A percentile compares a stretch with the other conserved stretches of the same genome.
These are phyloP conservation scores for Populus hybrid DNA, from an alignment of 441 rosid species.

Conservation along the genomic window DNA sequence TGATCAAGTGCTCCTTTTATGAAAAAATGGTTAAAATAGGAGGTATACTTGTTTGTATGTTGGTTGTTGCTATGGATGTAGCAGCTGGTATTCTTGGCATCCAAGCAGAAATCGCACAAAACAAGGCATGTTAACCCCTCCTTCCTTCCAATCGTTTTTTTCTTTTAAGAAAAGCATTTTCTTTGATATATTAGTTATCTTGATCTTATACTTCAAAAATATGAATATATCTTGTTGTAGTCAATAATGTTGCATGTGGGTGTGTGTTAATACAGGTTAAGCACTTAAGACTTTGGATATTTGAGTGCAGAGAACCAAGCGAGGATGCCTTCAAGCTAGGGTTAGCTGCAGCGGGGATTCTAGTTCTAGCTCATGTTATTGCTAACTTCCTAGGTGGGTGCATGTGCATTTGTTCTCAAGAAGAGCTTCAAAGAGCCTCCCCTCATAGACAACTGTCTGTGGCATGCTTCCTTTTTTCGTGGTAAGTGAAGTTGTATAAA, in stretches of 20 bases:
- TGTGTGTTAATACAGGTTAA: conserved; percentile 46
- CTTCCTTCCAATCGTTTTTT: not conserved
- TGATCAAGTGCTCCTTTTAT: not conserved
- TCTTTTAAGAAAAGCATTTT: not conserved
- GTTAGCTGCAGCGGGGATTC: conserved; percentile 59
- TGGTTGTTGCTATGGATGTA: conserved; percentile 78
- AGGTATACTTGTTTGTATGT: conserved; percentile 66
- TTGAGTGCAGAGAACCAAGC: conserved; percentile 88
- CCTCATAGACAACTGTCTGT: conserved; percentile 64
- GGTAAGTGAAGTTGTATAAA: conserved; percentile 36
- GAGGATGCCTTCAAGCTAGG: conserved; percentile 77
- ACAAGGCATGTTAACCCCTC: conserved; percentile 43
- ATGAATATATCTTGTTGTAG: not conserved
- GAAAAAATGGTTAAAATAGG: conserved; percentile 46
- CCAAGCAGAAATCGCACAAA: conserved; percentile 86
- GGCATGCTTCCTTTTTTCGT: conserved; percentile 69
- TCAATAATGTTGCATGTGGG: not conserved
- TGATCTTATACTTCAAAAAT: not conserved
- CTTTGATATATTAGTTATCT: not conserved
- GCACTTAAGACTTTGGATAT: conserved; percentile 78
- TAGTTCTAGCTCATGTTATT: conserved; percentile 67
- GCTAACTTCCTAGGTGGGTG: conserved; percentile 84
- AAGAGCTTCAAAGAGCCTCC: conserved; percentile 68
- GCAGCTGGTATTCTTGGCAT: conserved; percentile 78
- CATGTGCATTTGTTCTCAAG: conserved; percentile 74